phyloP scores from a whole-genome alignment of 31 red algal genomes.

The Asparagopsis taxiformis region DNA sequence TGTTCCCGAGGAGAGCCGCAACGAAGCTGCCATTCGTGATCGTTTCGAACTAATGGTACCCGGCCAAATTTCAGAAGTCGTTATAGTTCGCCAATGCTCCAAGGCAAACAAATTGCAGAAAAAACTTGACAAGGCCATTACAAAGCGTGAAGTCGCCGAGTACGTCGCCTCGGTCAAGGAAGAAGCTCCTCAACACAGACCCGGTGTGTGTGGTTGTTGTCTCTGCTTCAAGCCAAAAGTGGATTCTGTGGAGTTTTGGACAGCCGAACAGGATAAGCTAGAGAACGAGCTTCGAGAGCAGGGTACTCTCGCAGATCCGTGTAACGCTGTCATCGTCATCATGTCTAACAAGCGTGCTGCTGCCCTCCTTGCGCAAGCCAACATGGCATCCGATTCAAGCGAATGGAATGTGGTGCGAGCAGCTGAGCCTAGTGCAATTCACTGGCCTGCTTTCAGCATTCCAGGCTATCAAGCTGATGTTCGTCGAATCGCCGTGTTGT shows the following conservation, averaged over 20 bases:
- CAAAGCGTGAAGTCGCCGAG: slow-evolving; percentile 59
- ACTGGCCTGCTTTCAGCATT: slow-evolving; percentile 40
- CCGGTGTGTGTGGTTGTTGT: slow-evolving; percentile 31
- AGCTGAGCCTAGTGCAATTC: slow-evolving; percentile 31
- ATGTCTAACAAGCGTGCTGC: slow-evolving; percentile 39
- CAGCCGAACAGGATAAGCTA: slow-evolving; percentile 29
- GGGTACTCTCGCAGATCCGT: slow-evolving; percentile 6
- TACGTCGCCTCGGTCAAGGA: slow-evolving; percentile 36
- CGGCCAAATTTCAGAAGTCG: slow-evolving; percentile 45
- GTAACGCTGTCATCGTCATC: slow-evolving; percentile 44
- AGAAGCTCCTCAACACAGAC: slow-evolving; percentile 21
- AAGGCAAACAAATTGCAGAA: slow-evolving; percentile 27
- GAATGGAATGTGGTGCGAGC: slow-evolving; percentile 41
- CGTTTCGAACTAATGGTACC: slow-evolving; percentile 68
- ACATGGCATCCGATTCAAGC: slow-evolving; percentile 20
- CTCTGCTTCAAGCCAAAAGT: slow-evolving; percentile 71
- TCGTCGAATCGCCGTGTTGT: slow-evolving; percentile 28
- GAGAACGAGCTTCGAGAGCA: slow-evolving; percentile 22
- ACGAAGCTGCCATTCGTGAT: slow-evolving; percentile 33
- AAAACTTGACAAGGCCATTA: slow-evolving; percentile 45
- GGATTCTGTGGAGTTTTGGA: slow-evolving; percentile 36
- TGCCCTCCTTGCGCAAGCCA: slow-evolving; percentile 45
- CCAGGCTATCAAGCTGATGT: slow-evolving; percentile 48
- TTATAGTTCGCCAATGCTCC: slow-evolving; percentile 18
- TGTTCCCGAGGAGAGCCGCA: slow-evolving; percentile 43